A percentile compares a stretch with the other conserved stretches of the same genome.
Conservation (phyloP, 495 filamentous ascomycete species). For the Talaromyces borbonicus region DNA sequence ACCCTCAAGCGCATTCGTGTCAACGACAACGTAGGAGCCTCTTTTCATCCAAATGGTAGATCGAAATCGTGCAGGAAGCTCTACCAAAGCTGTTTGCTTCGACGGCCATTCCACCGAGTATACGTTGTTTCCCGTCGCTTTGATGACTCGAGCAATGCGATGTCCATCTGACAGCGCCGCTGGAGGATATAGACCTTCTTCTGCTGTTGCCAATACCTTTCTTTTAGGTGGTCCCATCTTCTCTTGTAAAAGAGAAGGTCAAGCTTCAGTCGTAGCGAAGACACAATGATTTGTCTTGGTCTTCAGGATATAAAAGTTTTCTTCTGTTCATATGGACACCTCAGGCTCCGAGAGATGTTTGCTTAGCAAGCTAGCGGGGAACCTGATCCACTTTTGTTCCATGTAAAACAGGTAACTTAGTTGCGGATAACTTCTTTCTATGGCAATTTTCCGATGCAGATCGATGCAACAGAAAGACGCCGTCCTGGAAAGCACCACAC, state of each 20-base stretch:
- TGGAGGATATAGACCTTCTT: constrained; percentile 68
- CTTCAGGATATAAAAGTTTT: background rate
- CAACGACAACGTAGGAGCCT: constrained; percentile 76
- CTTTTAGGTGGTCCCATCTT: constrained; percentile 67
- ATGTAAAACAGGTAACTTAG: no score
- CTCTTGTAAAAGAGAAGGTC: background rate
- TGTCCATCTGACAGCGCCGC: constrained; percentile 52
- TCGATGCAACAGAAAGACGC: no score
- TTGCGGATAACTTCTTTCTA: background rate
- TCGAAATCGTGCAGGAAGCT: constrained; percentile 73
- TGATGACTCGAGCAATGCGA: constrained; percentile 61
- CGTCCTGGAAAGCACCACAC: no score
- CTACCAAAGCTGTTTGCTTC: constrained; percentile 53
- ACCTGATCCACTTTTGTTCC: no score
- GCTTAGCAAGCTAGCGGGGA: no score
- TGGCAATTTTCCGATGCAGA: background rate
- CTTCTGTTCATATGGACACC: no score
- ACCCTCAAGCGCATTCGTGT: constrained; percentile 55
- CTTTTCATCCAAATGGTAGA: constrained; percentile 86
- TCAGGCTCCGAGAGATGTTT: no score
- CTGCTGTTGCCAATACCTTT: constrained; percentile 59
- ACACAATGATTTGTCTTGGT: background rate
- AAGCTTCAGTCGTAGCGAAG: background rate
- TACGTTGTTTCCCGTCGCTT: constrained; percentile 78
- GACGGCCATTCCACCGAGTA: constrained; percentile 62